Evolutionary conservation across 1,284 basidiomycete species (phyloP).

Genomic region (Sanghuangporus sanghuang): DNA sequence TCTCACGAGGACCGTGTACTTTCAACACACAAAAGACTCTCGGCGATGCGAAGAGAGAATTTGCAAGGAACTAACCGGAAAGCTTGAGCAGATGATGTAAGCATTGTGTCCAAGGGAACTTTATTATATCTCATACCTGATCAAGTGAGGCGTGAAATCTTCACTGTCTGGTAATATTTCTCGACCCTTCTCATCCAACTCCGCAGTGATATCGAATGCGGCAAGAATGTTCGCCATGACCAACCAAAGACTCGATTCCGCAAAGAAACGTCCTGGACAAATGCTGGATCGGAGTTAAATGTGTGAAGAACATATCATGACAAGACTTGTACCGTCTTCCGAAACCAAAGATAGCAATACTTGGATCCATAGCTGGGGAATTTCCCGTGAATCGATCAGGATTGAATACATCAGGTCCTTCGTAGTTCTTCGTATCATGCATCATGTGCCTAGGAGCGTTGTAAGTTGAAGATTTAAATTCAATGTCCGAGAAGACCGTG

Average conservation of each 20-base stretch:
- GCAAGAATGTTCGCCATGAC: slow-evolving; percentile 15
- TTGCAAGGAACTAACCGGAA: background rate
- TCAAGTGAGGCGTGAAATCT: background rate
- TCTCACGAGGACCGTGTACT: background rate
- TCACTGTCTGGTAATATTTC: slow-evolving; percentile 6
- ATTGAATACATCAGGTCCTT: background rate
- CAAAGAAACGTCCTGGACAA: slow-evolving; percentile 19
- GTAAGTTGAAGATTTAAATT: background rate
- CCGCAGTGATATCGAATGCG: slow-evolving; percentile 13
- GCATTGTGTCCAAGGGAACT: background rate
- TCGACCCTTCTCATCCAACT: slow-evolving; percentile 3
- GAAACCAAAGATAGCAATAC: slow-evolving; percentile 14
- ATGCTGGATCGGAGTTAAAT: background rate
- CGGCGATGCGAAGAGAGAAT: background rate
- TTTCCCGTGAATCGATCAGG: slow-evolving; percentile 8
- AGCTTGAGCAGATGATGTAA: background rate
- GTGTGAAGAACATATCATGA: background rate
- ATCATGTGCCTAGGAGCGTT: slow-evolving; percentile 6
- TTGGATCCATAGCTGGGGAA: slow-evolving; percentile 7
- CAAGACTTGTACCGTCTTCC: slow-evolving; percentile 5
- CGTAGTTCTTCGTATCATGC: slow-evolving; percentile 6
- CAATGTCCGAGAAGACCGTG: background rate
- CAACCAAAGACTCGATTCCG: slow-evolving; percentile 18
- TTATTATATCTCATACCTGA: slow-evolving; percentile 1
- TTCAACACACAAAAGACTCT: background rate